These are phyloP conservation scores for Pharus latifolius DNA, from an alignment of 176 grass and related monocot species.

Conservation along the genomic window DNA sequence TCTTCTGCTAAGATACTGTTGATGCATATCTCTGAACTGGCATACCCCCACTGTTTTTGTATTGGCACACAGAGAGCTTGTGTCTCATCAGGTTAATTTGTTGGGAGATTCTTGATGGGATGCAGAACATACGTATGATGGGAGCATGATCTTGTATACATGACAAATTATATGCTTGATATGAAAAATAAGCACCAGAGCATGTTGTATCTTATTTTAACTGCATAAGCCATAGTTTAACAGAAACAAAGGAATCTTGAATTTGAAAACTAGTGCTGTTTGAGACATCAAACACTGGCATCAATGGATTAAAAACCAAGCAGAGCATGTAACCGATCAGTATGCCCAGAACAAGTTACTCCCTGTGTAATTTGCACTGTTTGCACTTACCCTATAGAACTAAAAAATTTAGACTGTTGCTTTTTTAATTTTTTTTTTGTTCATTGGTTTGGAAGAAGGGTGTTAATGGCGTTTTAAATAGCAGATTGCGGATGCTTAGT, in stretches of 20 bases:
- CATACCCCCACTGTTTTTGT: neutral
- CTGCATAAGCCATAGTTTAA: neutral
- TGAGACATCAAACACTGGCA: neutral
- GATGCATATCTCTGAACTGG: neutral
- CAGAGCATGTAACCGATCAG: neutral
- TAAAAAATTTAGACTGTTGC: neutral
- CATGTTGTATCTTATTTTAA: neutral
- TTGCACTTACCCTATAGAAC: neutral
- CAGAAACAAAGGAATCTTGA: neutral
- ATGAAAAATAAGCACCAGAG: neutral
- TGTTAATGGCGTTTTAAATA: no score
- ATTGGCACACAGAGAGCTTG: neutral
- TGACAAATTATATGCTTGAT: neutral
- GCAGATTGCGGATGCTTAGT: no score
- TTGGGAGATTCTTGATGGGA: neutral
- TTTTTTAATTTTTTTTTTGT: neutral
- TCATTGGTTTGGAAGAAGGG: neutral
- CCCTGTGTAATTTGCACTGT: neutral
- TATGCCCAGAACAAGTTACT: neutral
- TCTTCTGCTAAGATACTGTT: neutral
- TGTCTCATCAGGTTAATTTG: neutral
- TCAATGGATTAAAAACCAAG: constrained; percentile 1
- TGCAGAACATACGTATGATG: neutral
- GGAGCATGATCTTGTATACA: neutral
- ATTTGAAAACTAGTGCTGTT: neutral